Evolutionary conservation across 179 eudicot genomes (phyloP), one percentile per base, ranked within the genome.

Genomic region (Pouteria campechiana): DNA sequence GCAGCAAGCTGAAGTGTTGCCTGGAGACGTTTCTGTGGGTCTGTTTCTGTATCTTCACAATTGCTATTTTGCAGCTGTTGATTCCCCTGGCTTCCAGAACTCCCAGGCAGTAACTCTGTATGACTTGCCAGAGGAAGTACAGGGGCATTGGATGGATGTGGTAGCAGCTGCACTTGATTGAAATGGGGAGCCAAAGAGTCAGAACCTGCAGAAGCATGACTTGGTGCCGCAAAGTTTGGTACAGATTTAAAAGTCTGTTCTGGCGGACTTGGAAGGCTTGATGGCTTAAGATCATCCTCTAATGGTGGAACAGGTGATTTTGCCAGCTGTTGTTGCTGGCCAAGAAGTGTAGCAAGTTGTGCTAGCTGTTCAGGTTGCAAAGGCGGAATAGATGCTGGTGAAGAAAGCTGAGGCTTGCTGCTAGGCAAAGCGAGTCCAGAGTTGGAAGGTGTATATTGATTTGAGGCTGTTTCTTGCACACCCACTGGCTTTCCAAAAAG

Each of bases 1-100:
- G 95, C 95, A 21, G 95, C 95, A 19, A 84, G 51, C 51, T 81
- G 87, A 52, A 84, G 52, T 1, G 95, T 84, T 8, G 92, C 86
- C 37, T 84, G 83, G 36, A 84, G 61, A 2, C 86, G 86, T 41
- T 74, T 74, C 79, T 84, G 83, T 23, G 92, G 81, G 41, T 76
- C 94, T 14, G 55, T 53, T 25, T 79, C 94, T 6, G 18, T 52
- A 24, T 72, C 90, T 25, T 69, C 77, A 43, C 68, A 70, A 11
- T 52, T 45, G 36, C 37, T 63, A 32, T 37, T 48, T 8, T 58
- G 67, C 19, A 28, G 15, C 58, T 57, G 72, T 28, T 63, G 71
- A 41, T 53, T 67, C 55, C 46, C 61, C 21, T 29, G 61, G 3
- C 53, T 11, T 12, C 16, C 43, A 4, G 39, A 57, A 3, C 53